Evolutionary conservation across 1,284 basidiomycete genomes (phyloP).

Genomic region (Trametes pubescens): DNA sequence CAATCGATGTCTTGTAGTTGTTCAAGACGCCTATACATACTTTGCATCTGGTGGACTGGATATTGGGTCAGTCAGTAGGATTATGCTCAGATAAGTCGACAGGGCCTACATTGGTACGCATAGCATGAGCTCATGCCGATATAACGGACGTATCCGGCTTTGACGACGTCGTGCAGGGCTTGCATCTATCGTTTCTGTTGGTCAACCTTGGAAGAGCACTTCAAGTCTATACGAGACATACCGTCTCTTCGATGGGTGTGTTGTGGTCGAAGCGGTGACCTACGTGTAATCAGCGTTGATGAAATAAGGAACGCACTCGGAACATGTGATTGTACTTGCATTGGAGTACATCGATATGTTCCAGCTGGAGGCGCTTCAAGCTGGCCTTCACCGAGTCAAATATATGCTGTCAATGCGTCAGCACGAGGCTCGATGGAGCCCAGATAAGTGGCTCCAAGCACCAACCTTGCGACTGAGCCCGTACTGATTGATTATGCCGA

Average conservation of each 20-base stretch:
- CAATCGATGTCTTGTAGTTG: constrained; percentile 40
- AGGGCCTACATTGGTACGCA: constrained; percentile 45
- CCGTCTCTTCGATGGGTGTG: constrained; percentile 42
- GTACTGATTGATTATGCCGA: constrained; percentile 44
- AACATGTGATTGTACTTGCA: constrained; percentile 42
- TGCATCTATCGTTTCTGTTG: constrained; percentile 36
- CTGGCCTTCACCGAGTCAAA: constrained; percentile 78
- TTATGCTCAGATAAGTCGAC: not conserved
- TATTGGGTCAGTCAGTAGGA: not conserved
- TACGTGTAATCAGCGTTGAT: constrained; percentile 41
- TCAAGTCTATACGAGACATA: not conserved
- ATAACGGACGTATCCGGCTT: constrained; percentile 47
- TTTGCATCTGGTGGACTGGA: constrained; percentile 49
- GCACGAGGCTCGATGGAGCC: not conserved
- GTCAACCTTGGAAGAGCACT: not conserved
- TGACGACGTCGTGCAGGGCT: constrained; percentile 48
- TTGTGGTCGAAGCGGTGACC: constrained; percentile 41
- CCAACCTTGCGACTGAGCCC: constrained; percentile 45
- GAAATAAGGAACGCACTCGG: not conserved
- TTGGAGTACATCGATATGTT: constrained; percentile 76
- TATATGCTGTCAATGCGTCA: constrained; percentile 55
- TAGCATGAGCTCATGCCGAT: constrained; percentile 52
- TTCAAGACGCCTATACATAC: constrained; percentile 24
- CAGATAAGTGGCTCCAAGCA: not conserved
- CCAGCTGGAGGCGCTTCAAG: constrained; percentile 69